phyloP scores from a whole-genome alignment of 1,284 basidiomycete species.

The Rhodotorula sp. region DNA sequence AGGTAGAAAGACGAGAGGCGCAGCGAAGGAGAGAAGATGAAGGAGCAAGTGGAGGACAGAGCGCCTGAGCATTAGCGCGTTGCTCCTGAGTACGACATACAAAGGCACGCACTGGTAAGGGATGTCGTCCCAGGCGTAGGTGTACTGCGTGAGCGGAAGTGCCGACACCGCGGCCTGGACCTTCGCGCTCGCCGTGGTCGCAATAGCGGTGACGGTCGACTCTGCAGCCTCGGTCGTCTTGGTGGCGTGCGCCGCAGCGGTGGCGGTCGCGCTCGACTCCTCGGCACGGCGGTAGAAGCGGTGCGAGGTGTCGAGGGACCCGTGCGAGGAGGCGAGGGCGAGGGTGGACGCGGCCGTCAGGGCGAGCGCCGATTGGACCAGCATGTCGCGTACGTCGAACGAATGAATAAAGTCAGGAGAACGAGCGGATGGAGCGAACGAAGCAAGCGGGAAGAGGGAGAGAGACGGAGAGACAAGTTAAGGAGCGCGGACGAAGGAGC shows the following conservation, averaged over 20 bases:
- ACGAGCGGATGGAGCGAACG: neutral
- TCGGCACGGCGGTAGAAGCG: neutral
- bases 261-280: neutral
- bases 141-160: slow-evolving; percentile 26
- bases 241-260: neutral
- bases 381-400: neutral
- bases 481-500: neutral
- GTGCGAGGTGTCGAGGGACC: neutral
- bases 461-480: neutral
- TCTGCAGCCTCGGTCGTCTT: neutral
- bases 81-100: neutral
- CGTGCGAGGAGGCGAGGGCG: neutral
- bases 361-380: slow-evolving; percentile 1
- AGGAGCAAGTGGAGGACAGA: neutral
- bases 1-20: neutral
- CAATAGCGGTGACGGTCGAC: slow-evolving; percentile 4
- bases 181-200: neutral
- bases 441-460: neutral
- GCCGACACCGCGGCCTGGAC: slow-evolving; percentile 6
- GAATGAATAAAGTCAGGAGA: neutral
- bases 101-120: neutral
- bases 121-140: slow-evolving; percentile 9
- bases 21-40: neutral
- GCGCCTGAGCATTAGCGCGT: too few relatives aligned
- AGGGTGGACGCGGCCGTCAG: slow-evolving; percentile 9